Percentiles rank a stretch among this genome's conserved stretches.
These are phyloP conservation scores for Colletotrichum destructivum DNA, from an alignment of 2,329 filamentous ascomycete species.

Conservation along the genomic window DNA sequence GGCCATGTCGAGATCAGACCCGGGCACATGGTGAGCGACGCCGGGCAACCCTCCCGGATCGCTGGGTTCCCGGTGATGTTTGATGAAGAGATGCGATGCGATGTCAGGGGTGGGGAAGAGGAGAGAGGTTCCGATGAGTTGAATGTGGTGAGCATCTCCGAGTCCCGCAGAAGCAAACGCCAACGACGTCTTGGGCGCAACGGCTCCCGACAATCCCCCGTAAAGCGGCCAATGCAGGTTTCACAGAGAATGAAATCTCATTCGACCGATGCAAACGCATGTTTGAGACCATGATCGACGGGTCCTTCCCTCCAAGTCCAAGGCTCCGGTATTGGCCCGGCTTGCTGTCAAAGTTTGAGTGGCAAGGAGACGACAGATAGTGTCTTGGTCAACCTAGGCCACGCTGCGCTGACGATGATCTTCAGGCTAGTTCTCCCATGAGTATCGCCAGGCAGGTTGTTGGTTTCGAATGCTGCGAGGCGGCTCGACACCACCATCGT, in stretches of 20 bases:
- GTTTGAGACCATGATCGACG: slow-evolving; percentile 44
- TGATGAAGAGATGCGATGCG: slow-evolving; percentile 33
- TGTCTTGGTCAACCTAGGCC: background rate
- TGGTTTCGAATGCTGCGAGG: slow-evolving; percentile 14
- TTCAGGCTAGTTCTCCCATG: background rate
- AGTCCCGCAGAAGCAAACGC: slow-evolving; percentile 26
- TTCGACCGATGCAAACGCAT: slow-evolving; percentile 37
- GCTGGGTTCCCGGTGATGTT: slow-evolving; percentile 22
- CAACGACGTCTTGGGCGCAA: slow-evolving; percentile 31
- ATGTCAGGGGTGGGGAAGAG: slow-evolving; percentile 25
- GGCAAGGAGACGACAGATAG: slow-evolving; percentile 10
- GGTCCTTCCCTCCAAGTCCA: slow-evolving; percentile 46
- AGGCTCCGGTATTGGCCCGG: slow-evolving; percentile 36
- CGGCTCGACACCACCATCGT: slow-evolving; percentile 1
- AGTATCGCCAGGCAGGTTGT: background rate
- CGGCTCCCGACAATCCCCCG: slow-evolving; percentile 22
- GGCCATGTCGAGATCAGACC: slow-evolving; percentile 32
- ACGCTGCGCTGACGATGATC: background rate
- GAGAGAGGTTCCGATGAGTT: background rate
- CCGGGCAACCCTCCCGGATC: slow-evolving; percentile 22
- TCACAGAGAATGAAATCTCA: slow-evolving; percentile 27
- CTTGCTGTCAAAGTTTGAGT: slow-evolving; percentile 2
- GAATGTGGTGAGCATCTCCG: slow-evolving; percentile 14
- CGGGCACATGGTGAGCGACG: slow-evolving; percentile 36
- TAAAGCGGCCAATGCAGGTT: slow-evolving; percentile 42